phyloP scores from a whole-genome alignment of 495 filamentous ascomycete genomes.

The Daldinia childiae region DNA sequence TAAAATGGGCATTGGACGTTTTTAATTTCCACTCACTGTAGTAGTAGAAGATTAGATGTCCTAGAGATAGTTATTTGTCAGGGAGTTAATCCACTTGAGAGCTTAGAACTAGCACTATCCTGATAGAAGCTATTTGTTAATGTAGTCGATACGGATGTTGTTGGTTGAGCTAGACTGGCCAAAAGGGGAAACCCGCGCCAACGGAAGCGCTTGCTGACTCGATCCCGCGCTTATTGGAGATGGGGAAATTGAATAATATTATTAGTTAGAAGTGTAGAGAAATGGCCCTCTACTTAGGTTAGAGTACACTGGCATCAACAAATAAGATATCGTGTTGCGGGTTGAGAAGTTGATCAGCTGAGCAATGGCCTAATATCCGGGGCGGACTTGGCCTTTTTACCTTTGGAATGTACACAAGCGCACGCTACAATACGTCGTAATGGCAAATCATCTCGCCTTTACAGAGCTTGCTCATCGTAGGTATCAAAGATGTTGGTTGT shows the following conservation, averaged over 20 bases:
- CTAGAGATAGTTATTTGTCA: constrained; percentile 23
- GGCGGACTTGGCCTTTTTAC: neutral
- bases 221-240: constrained; percentile 31
- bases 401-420: no score
- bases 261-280: constrained; percentile 13
- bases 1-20: no score
- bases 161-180: constrained; percentile 20
- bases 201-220: constrained; percentile 33
- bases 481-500: constrained; percentile 19
- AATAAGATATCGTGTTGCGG: constrained; percentile 5
- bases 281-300: neutral
- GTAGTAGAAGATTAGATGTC: neutral
- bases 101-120: constrained; percentile 7
- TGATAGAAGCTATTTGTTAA: constrained; percentile 2
- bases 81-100: constrained; percentile 27
- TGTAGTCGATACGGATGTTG: constrained; percentile 6
- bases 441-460: neutral
- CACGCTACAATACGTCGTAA: no score
- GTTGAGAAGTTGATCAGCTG: constrained; percentile 21
- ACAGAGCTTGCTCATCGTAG: neutral
- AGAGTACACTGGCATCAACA: constrained; percentile 5
- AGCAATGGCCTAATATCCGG: constrained; percentile 7
- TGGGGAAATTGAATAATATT: constrained; percentile 17
- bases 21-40: no score
- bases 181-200: constrained; percentile 36